Evolutionary conservation across 345 rosid species (phyloP), one percentile per base, ranked within the genome.

Genomic region (Nasturtium officinale): DNA sequence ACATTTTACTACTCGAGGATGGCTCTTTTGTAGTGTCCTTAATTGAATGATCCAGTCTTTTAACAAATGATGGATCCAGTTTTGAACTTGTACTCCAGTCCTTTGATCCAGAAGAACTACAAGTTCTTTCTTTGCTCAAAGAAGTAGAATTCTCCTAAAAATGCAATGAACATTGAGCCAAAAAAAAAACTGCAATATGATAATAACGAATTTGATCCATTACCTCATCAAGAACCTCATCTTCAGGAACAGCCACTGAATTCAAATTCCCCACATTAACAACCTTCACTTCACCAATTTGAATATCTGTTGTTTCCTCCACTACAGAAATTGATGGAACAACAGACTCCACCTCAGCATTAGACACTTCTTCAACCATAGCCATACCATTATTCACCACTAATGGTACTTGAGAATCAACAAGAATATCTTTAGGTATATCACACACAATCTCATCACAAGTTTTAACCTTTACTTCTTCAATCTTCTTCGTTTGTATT

Each of bases 161-260:
- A 69, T 6, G 72, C 89, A 77, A 78, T 71, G 32, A 40, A 35
- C 20, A 16, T 32, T 71, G 9, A 70, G 65, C 25, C 25, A 57
- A 17, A 23, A 3, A 23, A 2, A 45, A 17, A 43, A n/a, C 50
- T 54, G 16, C 72, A 33, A 63, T 54, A 23, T 51, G 43, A 59
- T n/a, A 40, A 1, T 26, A 10, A 40, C 56, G 10, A 64, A 46
- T 42, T 16, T 32, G 20, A 55, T 61, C 6, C 42, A 26, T 60
- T 82, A 86, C 90, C 87, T 86, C 67, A 53, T 63, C 42, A 17
- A 51, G 62, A 38, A 52, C 74, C 12, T 73, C 67, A 7, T 67
- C 80, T 29, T 71, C 81, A 15, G 63, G 78, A 68, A 62, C 18
- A 45, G 74, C 69, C 50, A 50, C 18, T 55, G 75, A 65, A 35